Evolutionary conservation across 1,139 yeast species (phyloP).

Genomic region (Saccharomyces uvarum): DNA sequence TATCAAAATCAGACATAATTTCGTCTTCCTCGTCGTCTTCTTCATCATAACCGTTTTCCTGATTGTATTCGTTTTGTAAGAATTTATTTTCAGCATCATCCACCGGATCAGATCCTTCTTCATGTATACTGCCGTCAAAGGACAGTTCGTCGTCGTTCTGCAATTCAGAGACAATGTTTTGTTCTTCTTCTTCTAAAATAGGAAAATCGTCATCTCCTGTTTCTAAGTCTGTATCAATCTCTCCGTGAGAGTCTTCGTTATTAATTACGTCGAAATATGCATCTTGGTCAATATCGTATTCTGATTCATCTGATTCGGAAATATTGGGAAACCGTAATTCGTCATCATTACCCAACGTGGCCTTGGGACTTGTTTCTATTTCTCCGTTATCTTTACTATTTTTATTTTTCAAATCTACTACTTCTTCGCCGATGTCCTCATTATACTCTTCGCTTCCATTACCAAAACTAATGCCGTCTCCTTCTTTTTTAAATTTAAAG

Average conservation of each 20-base stretch:
- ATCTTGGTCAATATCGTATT: slow-evolving; percentile 67
- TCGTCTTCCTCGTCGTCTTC: slow-evolving; percentile 31
- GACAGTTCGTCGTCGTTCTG: slow-evolving; percentile 35
- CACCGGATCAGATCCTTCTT: slow-evolving; percentile 28
- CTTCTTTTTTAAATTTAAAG: slow-evolving; percentile 44
- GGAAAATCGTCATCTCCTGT: slow-evolving; percentile 50
- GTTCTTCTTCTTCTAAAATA: slow-evolving; percentile 41
- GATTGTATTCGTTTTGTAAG: slow-evolving; percentile 23
- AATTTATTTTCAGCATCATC: slow-evolving; percentile 10
- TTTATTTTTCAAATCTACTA: slow-evolving; percentile 24
- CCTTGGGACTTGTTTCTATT: slow-evolving; percentile 26
- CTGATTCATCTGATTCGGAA: slow-evolving; percentile 40
- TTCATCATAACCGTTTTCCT: slow-evolving; percentile 29
- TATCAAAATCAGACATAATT: slow-evolving; percentile 31
- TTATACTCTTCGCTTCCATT: slow-evolving; percentile 30
- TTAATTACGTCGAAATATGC: slow-evolving; percentile 52
- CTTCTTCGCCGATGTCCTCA: slow-evolving; percentile 69
- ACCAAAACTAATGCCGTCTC: slow-evolving; percentile 24
- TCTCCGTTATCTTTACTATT: slow-evolving; percentile 26
- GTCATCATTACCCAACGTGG: slow-evolving; percentile 36
- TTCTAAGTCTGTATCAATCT: slow-evolving; percentile 40
- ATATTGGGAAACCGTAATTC: slow-evolving; percentile 33
- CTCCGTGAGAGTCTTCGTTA: slow-evolving; percentile 51
- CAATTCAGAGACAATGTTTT: slow-evolving; percentile 37
- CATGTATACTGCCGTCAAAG: slow-evolving; percentile 30